Evolutionary conservation across 2,329 filamentous ascomycete species (phyloP), one percentile per base, ranked within the genome.

Genomic region (Ascocoryne sarcoides): DNA sequence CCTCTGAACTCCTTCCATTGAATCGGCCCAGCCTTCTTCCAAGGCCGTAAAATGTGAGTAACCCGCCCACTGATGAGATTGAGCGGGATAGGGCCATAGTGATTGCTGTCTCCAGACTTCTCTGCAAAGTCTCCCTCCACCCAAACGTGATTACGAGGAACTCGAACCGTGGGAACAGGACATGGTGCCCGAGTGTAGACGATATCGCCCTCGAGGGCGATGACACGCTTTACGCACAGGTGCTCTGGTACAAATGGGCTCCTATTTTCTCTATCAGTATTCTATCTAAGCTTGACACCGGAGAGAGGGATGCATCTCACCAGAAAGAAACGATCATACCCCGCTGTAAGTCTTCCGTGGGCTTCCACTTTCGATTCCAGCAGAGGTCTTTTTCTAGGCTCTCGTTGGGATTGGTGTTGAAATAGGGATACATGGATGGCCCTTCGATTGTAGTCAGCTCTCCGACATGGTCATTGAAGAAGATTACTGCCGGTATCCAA

Each of bases 71-170:
- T 78, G 26, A 96, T 74, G 48, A 96, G 60, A 40, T 75, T 76
- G 48, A 76, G 76, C 17, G 84, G 82, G 35, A 93, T 78, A 3
- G 92, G 87, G 1, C 92, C 92, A 61, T 93, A 95, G 10, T 78
- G 78, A 63, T 95, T 94, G 62, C 88, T 95, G 65, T 98, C 92
- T 44, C 80, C 61, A 40, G 77, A 86, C 53, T 75, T 75, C 54
- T 75, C 74, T 42, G 51, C 54, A 32, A 62, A 62, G 10, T 98
- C 92, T 1, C 92, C 92, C 60, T 96, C 90, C 1, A 98, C 78
- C 92, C 92, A 98, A 19, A 96, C 72, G 65, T 96, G 89, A 14
- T 87, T 87, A 47, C 72, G 72, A 4, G 89, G 90, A 16, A 98
- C 75, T 47, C 73, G 71, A 33, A 84, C 66, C 7, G 62, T 69